Evolutionary conservation across 169 alveolate genomes (phyloP).

Genomic region (Theileria parva): DNA sequence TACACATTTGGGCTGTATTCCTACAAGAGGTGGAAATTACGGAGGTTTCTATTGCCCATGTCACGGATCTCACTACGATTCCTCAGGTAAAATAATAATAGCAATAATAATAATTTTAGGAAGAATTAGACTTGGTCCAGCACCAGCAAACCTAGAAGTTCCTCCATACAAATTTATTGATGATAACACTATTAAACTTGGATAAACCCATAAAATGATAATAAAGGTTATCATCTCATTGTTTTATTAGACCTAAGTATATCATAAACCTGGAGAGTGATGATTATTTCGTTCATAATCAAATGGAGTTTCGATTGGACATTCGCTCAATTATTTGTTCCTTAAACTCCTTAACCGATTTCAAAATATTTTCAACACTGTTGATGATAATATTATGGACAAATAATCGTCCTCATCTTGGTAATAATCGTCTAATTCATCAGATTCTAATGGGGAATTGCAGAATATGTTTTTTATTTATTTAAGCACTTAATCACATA

Average conservation of each 20-base stretch:
- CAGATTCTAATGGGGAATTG: slow-evolving; percentile 13
- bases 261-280: neutral
- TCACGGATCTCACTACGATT: slow-evolving; percentile 87
- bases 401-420: neutral
- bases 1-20: slow-evolving; percentile 86
- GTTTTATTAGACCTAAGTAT: neutral
- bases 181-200: slow-evolving; percentile 81
- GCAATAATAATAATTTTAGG: slow-evolving; percentile 36
- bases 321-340: neutral
- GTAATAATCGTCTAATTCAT: neutral
- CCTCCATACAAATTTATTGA: slow-evolving; percentile 83
- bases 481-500: neutral
- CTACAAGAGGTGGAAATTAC: slow-evolving; percentile 81
- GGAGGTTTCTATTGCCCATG: slow-evolving; percentile 87
- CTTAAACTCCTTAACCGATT: neutral
- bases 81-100: slow-evolving; percentile 68
- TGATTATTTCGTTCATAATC: neutral
- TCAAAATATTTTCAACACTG: too few relatives aligned
- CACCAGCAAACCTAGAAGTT: slow-evolving; percentile 84
- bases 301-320: neutral
- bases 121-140: slow-evolving; percentile 86
- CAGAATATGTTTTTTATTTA: neutral
- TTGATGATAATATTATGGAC: neutral
- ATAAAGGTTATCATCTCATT: neutral
- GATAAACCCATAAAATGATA: slow-evolving; percentile 33